Base-by-base conservation (phyloP, 176 grass and related monocot species). In the Musa beccarii region DNA sequence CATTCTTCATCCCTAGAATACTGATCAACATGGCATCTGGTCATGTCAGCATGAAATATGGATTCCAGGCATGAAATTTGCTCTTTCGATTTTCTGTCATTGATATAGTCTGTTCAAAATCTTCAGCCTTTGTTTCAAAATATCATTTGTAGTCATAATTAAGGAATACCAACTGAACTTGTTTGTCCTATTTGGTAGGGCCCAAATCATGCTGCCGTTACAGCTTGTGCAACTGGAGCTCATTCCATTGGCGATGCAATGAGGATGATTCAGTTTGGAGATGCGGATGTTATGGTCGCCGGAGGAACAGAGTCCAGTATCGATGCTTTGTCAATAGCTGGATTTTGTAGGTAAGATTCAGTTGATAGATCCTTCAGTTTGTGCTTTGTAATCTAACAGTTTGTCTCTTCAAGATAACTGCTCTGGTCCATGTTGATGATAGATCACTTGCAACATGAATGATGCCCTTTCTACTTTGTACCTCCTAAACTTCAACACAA, bases 1-100 rank as follows among this genome's bases (percentile, higher is more conserved):
- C 90, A 57, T 97, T 78, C 78, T 97, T 93, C 81, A 88, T 93
- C 54, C 90, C 90, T 13, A 93, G 87, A 79, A 97, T 97, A 85
- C 85, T 97, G 75, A 91, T 93, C 82, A 97, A 97, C 90, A 97
- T 97, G 94, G 90, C 94, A 62, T 87, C 94, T 43, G 94, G 94
- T 53, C 94, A 97, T 82, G 80, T 97, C 59, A 93, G 94, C 84
- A 93, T 97, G 87, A 89, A 76, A 87, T 97, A 93, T 87, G 88
- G 94, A 78, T 91, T 97, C 64, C 94, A 97, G 86, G 94, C 85
- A 73, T 76, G 72, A 49, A 25, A 65, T 14, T 75, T 61, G 1
- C 49, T 65, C 61, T 19, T 51, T 51, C 2, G 51, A 51, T 5
- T 70, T 51, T 17, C 63, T n/a, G 53, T 78, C 15, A 17, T 22